Evolutionary conservation across 352 stramenopile genomes (phyloP).

Genomic region (Globisporangium radiosum): DNA sequence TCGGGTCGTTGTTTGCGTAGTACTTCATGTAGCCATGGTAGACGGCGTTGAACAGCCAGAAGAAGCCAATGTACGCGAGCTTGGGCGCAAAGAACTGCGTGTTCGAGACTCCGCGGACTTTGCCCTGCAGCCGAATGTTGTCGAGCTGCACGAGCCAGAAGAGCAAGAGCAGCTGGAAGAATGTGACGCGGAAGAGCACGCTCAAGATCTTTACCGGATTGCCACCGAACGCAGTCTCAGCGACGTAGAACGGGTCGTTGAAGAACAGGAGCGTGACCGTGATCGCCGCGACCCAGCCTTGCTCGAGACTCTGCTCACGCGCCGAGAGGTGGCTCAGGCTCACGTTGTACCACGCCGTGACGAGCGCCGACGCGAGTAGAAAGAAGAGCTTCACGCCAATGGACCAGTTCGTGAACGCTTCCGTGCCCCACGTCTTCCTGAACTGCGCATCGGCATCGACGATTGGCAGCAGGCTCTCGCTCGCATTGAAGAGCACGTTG

Average conservation of each 20-base stretch:
- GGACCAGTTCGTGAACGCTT: conserved; percentile 47
- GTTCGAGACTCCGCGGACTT: conserved; percentile 44
- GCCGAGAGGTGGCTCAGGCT: conserved; percentile 33
- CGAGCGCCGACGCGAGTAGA: conserved; percentile 25
- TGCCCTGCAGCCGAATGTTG: conserved; percentile 47
- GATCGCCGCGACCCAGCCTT: conserved; percentile 45
- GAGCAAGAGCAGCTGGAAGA: conserved; percentile 51
- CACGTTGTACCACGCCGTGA: conserved; percentile 38
- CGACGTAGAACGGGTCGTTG: conserved; percentile 56
- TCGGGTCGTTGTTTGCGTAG: conserved; percentile 47
- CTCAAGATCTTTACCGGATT: conserved; percentile 41
- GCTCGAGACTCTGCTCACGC: conserved; percentile 52
- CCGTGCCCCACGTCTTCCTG: conserved; percentile 45
- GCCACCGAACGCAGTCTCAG: conserved; percentile 39
- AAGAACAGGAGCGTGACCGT: conserved; percentile 40
- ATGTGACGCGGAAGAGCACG: conserved; percentile 47
- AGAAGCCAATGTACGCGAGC: conserved; percentile 37
- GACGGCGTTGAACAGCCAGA: conserved; percentile 44
- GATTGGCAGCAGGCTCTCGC: conserved; percentile 20
- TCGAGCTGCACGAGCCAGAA: conserved; percentile 55
- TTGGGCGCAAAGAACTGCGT: conserved; percentile 48
- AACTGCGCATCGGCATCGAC: conserved; percentile 38
- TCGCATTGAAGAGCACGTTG: conserved; percentile 54
- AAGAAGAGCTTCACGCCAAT: conserved; percentile 57
- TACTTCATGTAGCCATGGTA: conserved; percentile 64